These are phyloP conservation scores for Nothomitra cinnamomea DNA, from an alignment of 2,329 filamentous ascomycete species.

Conservation along the genomic window DNA sequence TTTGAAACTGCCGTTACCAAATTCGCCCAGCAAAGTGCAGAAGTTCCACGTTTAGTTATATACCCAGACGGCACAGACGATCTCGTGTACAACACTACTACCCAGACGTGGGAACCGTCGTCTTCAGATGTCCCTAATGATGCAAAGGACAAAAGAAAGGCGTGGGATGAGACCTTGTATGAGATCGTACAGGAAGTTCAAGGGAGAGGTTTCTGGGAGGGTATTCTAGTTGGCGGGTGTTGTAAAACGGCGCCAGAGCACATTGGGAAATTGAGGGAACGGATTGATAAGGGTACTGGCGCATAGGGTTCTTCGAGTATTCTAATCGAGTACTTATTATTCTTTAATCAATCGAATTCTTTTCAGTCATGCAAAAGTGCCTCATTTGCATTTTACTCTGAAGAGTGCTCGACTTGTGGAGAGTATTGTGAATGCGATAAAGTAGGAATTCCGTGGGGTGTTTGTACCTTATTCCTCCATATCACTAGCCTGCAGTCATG, in stretches of 20 bases:
- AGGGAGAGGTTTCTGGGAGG: slow-evolving; percentile 13
- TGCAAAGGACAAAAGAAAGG: not conserved
- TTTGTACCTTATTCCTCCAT: no score
- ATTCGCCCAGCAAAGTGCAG: slow-evolving; percentile 6
- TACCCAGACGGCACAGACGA: slow-evolving; percentile 55
- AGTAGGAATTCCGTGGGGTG: no score
- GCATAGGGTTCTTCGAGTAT: no score
- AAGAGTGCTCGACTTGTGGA: no score
- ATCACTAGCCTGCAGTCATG: no score
- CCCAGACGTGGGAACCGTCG: slow-evolving; percentile 37
- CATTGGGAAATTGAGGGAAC: slow-evolving; percentile 17
- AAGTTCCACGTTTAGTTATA: slow-evolving; percentile 36
- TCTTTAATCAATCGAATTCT: no score
- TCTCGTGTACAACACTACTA: slow-evolving; percentile 47
- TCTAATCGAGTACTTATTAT: no score
- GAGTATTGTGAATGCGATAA: no score
- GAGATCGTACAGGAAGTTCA: slow-evolving; percentile 15
- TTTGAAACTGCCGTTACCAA: slow-evolving; percentile 20
- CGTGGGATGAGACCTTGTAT: slow-evolving; percentile 23
- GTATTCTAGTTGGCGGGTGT: slow-evolving; percentile 28
- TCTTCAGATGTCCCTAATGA: slow-evolving; percentile 15
- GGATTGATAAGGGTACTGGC: not conserved
- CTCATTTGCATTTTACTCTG: no score
- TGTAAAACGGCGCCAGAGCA: slow-evolving; percentile 26
- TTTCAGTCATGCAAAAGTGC: no score